Conservation (phyloP, 345 rosid genomes). For the Eucalyptus pauciflora region DNA sequence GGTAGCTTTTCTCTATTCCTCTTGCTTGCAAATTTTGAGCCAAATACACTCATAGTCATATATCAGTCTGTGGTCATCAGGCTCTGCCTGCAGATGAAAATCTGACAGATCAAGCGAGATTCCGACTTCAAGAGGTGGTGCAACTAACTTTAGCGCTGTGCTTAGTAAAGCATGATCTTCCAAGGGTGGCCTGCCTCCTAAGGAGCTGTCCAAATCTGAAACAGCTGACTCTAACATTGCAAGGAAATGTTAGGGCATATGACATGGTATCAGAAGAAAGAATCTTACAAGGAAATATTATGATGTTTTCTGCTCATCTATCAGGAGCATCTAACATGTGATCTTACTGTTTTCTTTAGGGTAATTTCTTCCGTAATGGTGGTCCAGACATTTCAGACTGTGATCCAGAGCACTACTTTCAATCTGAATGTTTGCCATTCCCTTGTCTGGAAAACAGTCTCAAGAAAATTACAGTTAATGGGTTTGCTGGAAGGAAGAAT, state of each 20-base stretch:
- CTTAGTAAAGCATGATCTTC: neutral
- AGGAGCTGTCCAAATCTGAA: conserved; percentile 1
- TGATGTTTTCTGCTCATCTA: neutral
- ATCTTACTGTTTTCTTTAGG: neutral
- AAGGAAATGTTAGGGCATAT: neutral
- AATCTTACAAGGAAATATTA: neutral
- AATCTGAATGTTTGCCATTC: neutral
- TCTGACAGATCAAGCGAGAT: neutral
- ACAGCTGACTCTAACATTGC: neutral
- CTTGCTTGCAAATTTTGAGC: neutral
- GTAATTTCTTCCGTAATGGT: neutral
- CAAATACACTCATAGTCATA: neutral
- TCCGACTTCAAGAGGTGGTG: neutral
- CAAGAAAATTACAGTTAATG: neutral
- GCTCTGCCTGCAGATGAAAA: neutral
- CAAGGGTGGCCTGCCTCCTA: neutral
- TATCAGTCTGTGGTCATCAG: neutral
- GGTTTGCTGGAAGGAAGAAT: neutral
- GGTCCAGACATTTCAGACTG: neutral
- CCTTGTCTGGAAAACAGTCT: neutral
- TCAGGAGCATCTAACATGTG: neutral
- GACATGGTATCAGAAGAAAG: neutral
- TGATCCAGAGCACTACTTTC: neutral
- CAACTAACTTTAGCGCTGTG: neutral
- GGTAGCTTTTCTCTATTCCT: neutral